Evolutionary conservation across 441 rosid genomes (phyloP).

Genomic region (Isatis lusitanica): DNA sequence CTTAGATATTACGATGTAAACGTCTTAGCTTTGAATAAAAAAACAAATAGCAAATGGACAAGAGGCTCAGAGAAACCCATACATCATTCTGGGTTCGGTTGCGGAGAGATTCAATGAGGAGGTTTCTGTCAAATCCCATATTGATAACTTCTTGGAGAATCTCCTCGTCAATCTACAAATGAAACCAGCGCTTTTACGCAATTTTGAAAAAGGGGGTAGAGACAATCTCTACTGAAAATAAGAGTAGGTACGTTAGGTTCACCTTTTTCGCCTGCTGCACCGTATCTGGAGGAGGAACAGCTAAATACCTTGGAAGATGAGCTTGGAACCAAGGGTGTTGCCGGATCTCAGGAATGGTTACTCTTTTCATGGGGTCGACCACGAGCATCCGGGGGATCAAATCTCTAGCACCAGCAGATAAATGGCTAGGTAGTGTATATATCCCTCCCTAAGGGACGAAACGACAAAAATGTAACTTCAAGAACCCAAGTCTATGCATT

Average conservation of each 20-base stretch:
- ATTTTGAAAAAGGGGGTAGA: background rate
- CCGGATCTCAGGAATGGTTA: constrained; percentile 89
- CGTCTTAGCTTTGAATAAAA: background rate
- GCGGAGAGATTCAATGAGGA: constrained; percentile 76
- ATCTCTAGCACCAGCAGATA: constrained; percentile 90
- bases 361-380: constrained; percentile 94
- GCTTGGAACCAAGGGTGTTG: constrained; percentile 96
- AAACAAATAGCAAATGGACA: background rate
- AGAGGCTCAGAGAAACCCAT: constrained; percentile 19
- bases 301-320: constrained; percentile 92
- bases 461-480: background rate
- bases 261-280: constrained; percentile 40
- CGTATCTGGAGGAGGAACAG: constrained; percentile 78
- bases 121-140: constrained; percentile 83
- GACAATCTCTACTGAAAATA: constrained; percentile 1
- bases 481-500: constrained; percentile 1
- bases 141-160: constrained; percentile 87
- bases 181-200: background rate
- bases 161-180: constrained; percentile 89
- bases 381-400: constrained; percentile 94
- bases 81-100: constrained; percentile 87
- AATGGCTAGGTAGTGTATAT: constrained; percentile 94
- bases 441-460: constrained; percentile 71
- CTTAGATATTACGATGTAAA: background rate
- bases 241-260: background rate